Conservation (phyloP, 139 green algal genomes). For the Tetraselmis chui region DNA sequence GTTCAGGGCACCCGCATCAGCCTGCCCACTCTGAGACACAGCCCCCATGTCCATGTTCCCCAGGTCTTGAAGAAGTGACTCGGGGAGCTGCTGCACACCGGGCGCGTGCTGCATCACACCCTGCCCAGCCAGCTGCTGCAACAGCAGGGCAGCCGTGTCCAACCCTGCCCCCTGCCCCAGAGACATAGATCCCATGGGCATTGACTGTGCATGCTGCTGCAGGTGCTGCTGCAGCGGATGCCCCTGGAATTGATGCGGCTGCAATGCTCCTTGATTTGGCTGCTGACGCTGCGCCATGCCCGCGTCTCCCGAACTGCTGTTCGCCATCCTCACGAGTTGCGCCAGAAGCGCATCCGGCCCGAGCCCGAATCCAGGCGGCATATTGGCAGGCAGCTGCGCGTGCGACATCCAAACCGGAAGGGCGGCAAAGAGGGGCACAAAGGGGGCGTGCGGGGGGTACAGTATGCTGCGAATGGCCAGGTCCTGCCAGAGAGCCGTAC, state of each 20-base stretch:
- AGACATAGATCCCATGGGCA: too few species aligned
- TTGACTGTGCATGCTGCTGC: too few species aligned
- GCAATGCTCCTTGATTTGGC: too few species aligned
- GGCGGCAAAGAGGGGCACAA: conserved; percentile 36
- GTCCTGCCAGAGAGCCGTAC: too few species aligned
- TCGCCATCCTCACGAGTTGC: not conserved
- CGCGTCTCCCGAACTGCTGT: not conserved
- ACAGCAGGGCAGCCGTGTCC: not conserved
- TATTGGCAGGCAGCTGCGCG: not conserved
- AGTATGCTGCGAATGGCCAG: conserved; percentile 45
- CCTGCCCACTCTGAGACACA: not conserved
- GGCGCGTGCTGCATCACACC: too few species aligned
- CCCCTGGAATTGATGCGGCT: not conserved
- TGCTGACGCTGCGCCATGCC: not conserved
- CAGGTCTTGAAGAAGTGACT: not conserved
- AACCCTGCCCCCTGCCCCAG: not conserved
- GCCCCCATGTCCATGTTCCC: not conserved
- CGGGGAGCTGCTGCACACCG: not conserved
- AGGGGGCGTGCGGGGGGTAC: conserved; percentile 28
- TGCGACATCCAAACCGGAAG: conserved; percentile 42
- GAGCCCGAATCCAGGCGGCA: conserved; percentile 14
- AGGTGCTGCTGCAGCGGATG: not conserved
- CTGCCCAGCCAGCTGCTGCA: not conserved
- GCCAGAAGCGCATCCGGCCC: not conserved
- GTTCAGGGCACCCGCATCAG: too few species aligned